Evolutionary conservation across 2,329 filamentous ascomycete species (phyloP).

Genomic region (Chalaropsis thielavioides): DNA sequence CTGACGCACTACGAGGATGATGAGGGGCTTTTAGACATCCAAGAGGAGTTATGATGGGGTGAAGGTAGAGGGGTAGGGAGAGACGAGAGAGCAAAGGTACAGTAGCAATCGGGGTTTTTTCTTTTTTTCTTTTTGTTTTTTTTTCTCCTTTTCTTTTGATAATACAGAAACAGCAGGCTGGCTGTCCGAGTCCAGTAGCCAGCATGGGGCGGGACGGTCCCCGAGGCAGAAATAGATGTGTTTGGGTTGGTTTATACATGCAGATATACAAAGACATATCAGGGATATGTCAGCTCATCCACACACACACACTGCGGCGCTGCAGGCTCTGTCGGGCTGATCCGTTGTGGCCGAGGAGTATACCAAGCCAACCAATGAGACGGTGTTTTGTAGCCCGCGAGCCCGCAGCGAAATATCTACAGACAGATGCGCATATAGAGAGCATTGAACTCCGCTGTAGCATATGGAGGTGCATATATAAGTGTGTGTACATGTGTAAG

Average conservation of each 20-base stretch:
- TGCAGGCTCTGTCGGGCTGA: not conserved
- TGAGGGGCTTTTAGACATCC: slow-evolving; percentile 17
- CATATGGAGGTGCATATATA: too few species aligned
- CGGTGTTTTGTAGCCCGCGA: not conserved
- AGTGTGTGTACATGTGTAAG: not conserved
- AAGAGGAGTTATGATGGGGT: slow-evolving; percentile 7
- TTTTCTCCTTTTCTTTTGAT: not conserved
- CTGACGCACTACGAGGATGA: slow-evolving; percentile 21
- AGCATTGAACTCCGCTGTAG: too few species aligned
- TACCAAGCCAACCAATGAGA: not conserved
- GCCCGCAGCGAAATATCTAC: too few species aligned
- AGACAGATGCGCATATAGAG: not conserved
- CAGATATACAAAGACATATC: not conserved
- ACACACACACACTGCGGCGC: not conserved
- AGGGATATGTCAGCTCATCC: not conserved
- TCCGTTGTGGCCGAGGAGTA: not conserved
- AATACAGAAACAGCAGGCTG: not conserved
- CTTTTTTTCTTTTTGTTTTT: not conserved
- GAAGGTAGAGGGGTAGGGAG: not conserved
- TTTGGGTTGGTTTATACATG: not conserved
- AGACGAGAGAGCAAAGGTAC: not conserved
- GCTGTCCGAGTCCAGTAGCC: not conserved
- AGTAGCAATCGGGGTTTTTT: not conserved
- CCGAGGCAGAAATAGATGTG: not conserved
- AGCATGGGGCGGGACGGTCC: not conserved